Evolutionary conservation across 1,139 yeast genomes (phyloP), one percentile per base, ranked within the genome.

Genomic region (Saccharomyces hybrid): DNA sequence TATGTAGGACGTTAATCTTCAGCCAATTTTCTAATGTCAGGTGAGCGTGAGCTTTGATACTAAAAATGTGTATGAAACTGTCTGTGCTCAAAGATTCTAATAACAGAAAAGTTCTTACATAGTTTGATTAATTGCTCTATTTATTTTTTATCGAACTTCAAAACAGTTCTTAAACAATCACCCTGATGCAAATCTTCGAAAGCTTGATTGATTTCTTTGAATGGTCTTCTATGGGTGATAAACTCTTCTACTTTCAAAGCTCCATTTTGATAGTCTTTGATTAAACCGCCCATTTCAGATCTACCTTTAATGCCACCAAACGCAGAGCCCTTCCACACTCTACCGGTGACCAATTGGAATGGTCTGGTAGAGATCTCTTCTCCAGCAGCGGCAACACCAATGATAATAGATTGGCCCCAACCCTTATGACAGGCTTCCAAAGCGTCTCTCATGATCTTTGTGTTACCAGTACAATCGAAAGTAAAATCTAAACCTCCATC

Each of bases 331-430:
- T 83, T 88, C 97, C 99, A 93, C 53, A 88, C 96, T 76, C 99
- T 85, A 66, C 99, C 99, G 49, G 99, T 93, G 62, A 95, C 98
- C 73, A 93, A 82, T 78, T 93, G 98, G 89, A 93, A 93, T 58
- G 99, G 99, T 75, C 98, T 84, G 54, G 98, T 93, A 54, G 96
- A 76, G 62, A 95, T 91, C 75, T 93, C 98, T 74, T 90, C 81
- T 64, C 99, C 99, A 51, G 98, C 96, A 63, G 97, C 96, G 49
- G 99, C 99, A 63, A 95, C 99, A 70, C 99, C 99, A 70, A 93
- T 93, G 67, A 93, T 78, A 65, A 93, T 79, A 27, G 97, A 89
- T 67, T 85, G 83, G 73, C 99, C 99, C 98, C 99, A 95, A 61
- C 99, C 99, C 77, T 91, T 91, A 78, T 93, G 98, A 73, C 97